Evolutionary conservation across 441 rosid genomes (phyloP).

Genomic region (Mallotus repandus): DNA sequence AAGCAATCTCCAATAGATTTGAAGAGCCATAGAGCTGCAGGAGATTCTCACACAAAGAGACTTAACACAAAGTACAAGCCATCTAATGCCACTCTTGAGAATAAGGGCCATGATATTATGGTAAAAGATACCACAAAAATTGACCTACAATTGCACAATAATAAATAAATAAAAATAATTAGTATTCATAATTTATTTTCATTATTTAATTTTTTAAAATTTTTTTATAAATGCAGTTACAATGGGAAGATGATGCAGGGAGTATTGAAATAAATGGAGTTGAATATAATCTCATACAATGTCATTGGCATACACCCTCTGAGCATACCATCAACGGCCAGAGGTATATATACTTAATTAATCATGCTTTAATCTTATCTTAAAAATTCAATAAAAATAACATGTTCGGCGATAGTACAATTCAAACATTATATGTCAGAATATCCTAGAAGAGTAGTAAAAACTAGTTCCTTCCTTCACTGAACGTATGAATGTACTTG

Average conservation of each 20-base stretch:
- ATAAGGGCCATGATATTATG: conserved; percentile 87
- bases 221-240: conserved; percentile 38
- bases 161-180: no score
- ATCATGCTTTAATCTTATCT: neutral
- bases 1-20: conserved; percentile 86
- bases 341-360: neutral
- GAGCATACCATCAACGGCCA: conserved; percentile 52
- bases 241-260: conserved; percentile 60
- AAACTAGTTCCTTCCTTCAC: no score
- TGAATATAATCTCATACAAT: conserved; percentile 48
- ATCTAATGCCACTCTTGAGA: conserved; percentile 57
- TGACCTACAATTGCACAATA: no score
- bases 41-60: conserved; percentile 48
- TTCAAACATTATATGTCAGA: no score
- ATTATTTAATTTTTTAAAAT: no score
- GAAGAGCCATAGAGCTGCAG: conserved; percentile 43
- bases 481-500: no score
- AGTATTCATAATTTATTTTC: no score
- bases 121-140: conserved; percentile 29
- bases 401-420: no score
- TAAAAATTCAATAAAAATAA: no score
- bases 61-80: conserved; percentile 53
- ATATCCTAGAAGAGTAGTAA: no score
- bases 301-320: conserved; percentile 84
- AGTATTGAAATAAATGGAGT: conserved; percentile 48